Evolutionary conservation across 768 basidiomycete species (phyloP), one percentile per base, ranked within the genome.

Genomic region (Amyloporia xantha): DNA sequence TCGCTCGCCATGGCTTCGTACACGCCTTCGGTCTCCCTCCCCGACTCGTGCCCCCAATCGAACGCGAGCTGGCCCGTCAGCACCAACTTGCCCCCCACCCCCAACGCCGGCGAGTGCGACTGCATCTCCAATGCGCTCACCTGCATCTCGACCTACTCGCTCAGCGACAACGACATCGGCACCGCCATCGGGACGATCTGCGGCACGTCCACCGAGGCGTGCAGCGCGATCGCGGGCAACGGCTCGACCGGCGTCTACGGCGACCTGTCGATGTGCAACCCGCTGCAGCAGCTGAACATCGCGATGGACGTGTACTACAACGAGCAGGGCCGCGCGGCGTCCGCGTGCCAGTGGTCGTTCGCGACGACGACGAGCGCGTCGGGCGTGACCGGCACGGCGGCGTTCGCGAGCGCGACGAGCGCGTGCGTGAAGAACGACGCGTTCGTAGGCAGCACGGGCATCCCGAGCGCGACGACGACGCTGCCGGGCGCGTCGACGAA

Each of bases 221-320:
- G 44, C 20, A 4, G 6, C 3, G 19, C 10, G 3, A 45, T 45
- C 28, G 3, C 28, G 11, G 44, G 44, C 44, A 45, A 45, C 33
- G 44, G 44, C 44, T 33, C 44, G 44, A 5, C 19, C 7, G 44
- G 44, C 44, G 20, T 30, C 4, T 45, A 45, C 19, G 44, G 44
- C 44, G 28, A 45, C 3, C 17, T 35, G 15, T 45, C 44, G 4
- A 36, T 33, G 28, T 45, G 44, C 33, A 36, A 45, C 20, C 44
- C 44, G 24, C 28, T 45, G 10, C 44, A 45, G 44, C 44, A 45
- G 44, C 44, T 45, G 24, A 36, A 45, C 44, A 45, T 45, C 44
- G 44, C 44, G 15, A 33, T 45, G 44, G 44, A 45, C 11, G 20
- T 36, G 5, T 45, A 45, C 44, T 45, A 45, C 33, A 36, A 45